phyloP scores from a whole-genome alignment of 2,329 filamentous ascomycete genomes.

The Chaetomiaceae sp. region DNA sequence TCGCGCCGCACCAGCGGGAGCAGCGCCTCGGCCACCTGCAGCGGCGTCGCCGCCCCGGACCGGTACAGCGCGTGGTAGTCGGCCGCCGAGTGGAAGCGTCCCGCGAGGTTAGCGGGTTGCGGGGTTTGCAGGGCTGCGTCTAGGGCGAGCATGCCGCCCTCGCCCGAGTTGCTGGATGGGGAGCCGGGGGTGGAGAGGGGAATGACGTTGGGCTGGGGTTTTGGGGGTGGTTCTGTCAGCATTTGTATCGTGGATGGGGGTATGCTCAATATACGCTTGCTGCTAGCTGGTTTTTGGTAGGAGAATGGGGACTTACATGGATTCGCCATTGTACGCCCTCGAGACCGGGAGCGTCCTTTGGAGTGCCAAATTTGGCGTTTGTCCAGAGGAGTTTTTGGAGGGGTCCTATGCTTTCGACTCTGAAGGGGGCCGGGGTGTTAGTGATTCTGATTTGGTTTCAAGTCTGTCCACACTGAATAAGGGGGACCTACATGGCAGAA shows the following conservation, averaged over 20 bases:
- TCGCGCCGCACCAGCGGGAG: conserved; percentile 65
- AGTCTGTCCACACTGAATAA: too few species aligned
- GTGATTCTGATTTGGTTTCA: too few species aligned
- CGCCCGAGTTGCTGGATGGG: too few species aligned
- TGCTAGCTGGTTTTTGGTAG: neutral
- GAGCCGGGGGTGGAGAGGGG: conserved; percentile 39
- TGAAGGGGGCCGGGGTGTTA: too few species aligned
- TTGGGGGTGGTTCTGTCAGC: conserved; percentile 26
- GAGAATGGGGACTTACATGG: conserved; percentile 39
- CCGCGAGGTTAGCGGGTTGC: conserved; percentile 37
- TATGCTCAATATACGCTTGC: too few species aligned
- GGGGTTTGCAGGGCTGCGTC: conserved; percentile 38
- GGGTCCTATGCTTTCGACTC: conserved; percentile 54
- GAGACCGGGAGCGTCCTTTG: conserved; percentile 45
- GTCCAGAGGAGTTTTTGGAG: conserved; percentile 64
- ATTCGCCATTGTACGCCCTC: conserved; percentile 42
- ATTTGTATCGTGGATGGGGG: neutral
- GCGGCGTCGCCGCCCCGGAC: conserved; percentile 64
- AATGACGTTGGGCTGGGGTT: conserved; percentile 48
- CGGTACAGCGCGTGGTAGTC: conserved; percentile 76
- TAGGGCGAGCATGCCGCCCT: conserved; percentile 36
- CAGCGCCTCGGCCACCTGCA: conserved; percentile 64
- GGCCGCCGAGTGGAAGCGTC: conserved; percentile 61
- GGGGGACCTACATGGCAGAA: conserved; percentile 26
- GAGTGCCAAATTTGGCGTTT: conserved; percentile 55